Conservation (phyloP, 495 filamentous ascomycete species). For the Tuber magnatum region DNA sequence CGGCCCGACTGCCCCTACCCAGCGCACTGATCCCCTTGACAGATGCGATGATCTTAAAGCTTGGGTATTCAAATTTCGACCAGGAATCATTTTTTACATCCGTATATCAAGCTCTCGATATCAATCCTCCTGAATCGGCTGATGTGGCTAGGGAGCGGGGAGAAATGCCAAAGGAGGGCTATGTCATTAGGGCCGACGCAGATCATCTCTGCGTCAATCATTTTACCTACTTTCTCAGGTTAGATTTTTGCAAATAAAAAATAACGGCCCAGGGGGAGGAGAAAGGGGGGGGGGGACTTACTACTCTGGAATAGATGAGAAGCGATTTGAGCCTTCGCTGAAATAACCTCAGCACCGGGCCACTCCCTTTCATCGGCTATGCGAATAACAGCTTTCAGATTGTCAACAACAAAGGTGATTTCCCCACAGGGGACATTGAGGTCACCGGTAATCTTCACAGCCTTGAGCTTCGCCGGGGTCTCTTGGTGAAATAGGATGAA, state of each 20-base stretch:
- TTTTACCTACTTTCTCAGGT: conserved; percentile 53
- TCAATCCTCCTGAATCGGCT: conserved; percentile 73
- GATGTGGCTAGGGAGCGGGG: conserved; percentile 61
- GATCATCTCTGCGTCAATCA: conserved; percentile 66
- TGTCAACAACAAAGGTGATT: conserved; percentile 67
- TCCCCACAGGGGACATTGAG: conserved; percentile 81
- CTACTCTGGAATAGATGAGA: conserved; percentile 59
- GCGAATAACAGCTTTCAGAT: conserved; percentile 59
- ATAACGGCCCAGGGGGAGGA: conserved; percentile 1
- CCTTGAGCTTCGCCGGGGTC: conserved; percentile 54
- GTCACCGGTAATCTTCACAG: conserved; percentile 86
- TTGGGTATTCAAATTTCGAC: background rate
- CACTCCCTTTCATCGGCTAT: conserved; percentile 64
- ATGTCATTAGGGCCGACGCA: conserved; percentile 67
- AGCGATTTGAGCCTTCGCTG: conserved; percentile 69
- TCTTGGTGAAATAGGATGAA: conserved; percentile 70
- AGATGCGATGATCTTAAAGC: background rate
- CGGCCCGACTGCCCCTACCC: background rate
- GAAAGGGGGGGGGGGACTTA: conserved; percentile 47
- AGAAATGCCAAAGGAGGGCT: conserved; percentile 72
- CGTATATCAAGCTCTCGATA: conserved; percentile 53
- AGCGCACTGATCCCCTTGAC: background rate
- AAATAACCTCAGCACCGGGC: conserved; percentile 65
- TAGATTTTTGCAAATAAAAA: background rate
- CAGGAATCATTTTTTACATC: background rate